Percentiles rank a stretch among this genome's conserved stretches.
phyloP scores from a whole-genome alignment of 2,329 filamentous ascomycete species.

The Emericellopsis atlantica region DNA sequence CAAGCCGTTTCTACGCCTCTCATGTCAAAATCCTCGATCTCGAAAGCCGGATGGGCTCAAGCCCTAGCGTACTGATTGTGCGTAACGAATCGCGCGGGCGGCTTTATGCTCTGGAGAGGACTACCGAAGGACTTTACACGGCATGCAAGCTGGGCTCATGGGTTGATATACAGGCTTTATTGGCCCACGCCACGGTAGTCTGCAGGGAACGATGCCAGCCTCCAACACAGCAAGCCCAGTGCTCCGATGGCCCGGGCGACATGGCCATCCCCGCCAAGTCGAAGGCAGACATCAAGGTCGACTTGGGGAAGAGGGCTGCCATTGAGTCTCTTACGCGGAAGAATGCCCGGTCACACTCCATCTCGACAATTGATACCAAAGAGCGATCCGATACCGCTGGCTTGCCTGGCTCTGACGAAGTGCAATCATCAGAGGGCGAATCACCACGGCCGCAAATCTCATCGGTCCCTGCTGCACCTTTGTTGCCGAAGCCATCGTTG shows the following conservation, averaged over 20 bases:
- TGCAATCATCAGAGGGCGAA: not conserved
- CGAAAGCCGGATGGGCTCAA: slow-evolving; percentile 43
- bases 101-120: slow-evolving; percentile 53
- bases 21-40: slow-evolving; percentile 51
- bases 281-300: slow-evolving; percentile 36
- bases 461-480: not conserved
- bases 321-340: slow-evolving; percentile 49
- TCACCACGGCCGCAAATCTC: too few relatives aligned
- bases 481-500: not conserved
- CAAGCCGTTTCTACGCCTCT: slow-evolving; percentile 46
- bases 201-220: slow-evolving; percentile 15
- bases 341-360: slow-evolving; percentile 29
- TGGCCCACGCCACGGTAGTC: slow-evolving; percentile 29
- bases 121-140: slow-evolving; percentile 47
- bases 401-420: not conserved
- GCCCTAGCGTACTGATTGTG: slow-evolving; percentile 46
- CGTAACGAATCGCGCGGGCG: slow-evolving; percentile 40
- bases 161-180: slow-evolving; percentile 46
- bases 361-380: slow-evolving; percentile 18
- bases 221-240: slow-evolving; percentile 1
- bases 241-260: slow-evolving; percentile 6
- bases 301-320: slow-evolving; percentile 39
- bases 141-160: slow-evolving; percentile 56
- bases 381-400: not conserved
- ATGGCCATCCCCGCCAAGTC: slow-evolving; percentile 30